Evolutionary conservation across 371 early-diverging fungal genomes (phyloP).

Genomic region (Mucor plumbeus): DNA sequence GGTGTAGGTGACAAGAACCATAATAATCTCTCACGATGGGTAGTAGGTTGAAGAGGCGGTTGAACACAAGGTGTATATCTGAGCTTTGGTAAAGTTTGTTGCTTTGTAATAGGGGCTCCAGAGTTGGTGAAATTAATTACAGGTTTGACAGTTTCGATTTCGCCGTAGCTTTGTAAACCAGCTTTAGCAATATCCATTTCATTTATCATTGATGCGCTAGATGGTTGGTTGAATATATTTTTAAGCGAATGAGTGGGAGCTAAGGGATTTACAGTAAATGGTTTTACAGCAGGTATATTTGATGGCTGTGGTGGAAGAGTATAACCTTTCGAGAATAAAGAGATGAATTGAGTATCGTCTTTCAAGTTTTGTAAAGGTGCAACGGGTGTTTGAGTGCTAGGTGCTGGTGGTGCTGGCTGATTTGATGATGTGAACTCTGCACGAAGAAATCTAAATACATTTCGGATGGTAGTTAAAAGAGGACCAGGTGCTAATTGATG

Average conservation of each 20-base stretch:
- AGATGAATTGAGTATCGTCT: background rate
- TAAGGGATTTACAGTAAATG: background rate
- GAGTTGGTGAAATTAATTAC: background rate
- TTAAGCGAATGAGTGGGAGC: background rate
- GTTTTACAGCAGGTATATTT: background rate
- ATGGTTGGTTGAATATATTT: background rate
- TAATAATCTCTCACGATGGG: slow-evolving; percentile 15
- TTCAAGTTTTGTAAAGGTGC: slow-evolving; percentile 1
- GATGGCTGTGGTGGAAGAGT: background rate
- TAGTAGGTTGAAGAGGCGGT: slow-evolving; percentile 18
- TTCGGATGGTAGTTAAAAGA: background rate
- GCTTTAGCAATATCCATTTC: background rate
- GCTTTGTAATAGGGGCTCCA: background rate
- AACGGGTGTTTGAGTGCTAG: background rate
- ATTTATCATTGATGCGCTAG: background rate
- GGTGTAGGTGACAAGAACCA: slow-evolving; percentile 26
- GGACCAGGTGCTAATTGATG: slow-evolving; percentile 9
- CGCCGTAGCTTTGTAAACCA: background rate
- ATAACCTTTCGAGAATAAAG: background rate
- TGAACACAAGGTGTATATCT: slow-evolving; percentile 17
- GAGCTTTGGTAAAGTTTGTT: slow-evolving; percentile 2
- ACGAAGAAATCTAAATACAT: background rate
- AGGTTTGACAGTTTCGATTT: background rate
- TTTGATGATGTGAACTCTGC: background rate
- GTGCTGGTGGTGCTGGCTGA: background rate